Evolutionary conservation across 73 alveolate species (phyloP).

Genomic region (Stentor roeselii): DNA sequence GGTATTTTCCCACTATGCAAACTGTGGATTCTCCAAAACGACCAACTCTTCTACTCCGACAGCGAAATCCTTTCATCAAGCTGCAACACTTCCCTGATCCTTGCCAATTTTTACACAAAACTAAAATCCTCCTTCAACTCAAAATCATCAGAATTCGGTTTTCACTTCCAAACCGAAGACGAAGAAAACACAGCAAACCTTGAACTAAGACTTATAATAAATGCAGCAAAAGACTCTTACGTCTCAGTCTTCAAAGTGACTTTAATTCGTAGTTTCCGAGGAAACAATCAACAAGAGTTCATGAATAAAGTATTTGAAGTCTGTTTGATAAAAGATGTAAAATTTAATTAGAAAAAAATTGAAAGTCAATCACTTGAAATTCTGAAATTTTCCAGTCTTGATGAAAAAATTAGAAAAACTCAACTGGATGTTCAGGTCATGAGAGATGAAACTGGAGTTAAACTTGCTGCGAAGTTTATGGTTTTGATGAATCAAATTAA

Average conservation of each 20-base stretch:
- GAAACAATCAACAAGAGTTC: neutral
- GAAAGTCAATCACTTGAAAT: neutral
- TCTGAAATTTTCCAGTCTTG: neutral
- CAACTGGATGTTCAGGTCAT: neutral
- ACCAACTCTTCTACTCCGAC: neutral
- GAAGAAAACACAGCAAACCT: neutral
- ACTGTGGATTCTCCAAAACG: neutral
- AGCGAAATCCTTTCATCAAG: neutral
- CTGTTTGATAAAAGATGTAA: neutral
- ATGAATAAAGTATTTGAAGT: neutral
- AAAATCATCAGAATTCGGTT: neutral
- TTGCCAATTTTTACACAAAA: neutral
- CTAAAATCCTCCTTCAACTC: neutral
- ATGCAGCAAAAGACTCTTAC: neutral
- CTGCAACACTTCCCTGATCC: neutral
- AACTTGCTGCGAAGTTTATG: slow-evolving; percentile 3
- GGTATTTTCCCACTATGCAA: neutral
- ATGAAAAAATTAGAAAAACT: neutral
- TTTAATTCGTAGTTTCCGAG: neutral
- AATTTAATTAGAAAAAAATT: neutral
- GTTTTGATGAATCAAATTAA: neutral
- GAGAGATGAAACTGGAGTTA: neutral
- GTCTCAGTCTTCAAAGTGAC: neutral
- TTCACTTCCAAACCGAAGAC: neutral
- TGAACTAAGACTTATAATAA: neutral